Evolutionary conservation across 2,329 filamentous ascomycete genomes (phyloP).

Genomic region (Plectosphaerella cucumerina): DNA sequence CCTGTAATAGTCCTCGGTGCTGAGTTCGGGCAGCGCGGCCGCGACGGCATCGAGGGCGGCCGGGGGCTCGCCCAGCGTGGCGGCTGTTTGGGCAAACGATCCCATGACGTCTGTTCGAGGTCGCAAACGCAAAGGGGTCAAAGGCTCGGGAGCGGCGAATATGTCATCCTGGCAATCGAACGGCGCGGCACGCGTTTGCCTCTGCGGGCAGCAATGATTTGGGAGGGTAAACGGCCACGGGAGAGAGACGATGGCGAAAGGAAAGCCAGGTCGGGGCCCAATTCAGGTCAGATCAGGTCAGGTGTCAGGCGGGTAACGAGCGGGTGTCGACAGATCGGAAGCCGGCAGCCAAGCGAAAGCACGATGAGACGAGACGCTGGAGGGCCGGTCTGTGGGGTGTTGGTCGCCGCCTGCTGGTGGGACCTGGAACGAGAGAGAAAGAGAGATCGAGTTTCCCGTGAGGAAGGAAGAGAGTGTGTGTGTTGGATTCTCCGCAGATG

Average conservation of each 20-base stretch:
- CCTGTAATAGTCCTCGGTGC: conserved; percentile 31
- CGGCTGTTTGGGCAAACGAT: conserved; percentile 5
- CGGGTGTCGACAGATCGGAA: background rate
- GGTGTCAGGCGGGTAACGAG: background rate
- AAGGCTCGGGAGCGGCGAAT: background rate
- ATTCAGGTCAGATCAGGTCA: background rate
- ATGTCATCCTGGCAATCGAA: background rate
- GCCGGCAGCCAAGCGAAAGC: background rate
- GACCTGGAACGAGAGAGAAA: background rate
- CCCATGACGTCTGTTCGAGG: background rate
- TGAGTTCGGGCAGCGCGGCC: conserved; percentile 26
- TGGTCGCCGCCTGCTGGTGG: background rate
- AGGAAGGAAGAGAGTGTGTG: no score
- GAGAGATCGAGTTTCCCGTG: background rate
- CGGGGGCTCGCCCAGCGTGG: conserved; percentile 6
- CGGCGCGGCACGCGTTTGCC: no score
- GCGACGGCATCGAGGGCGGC: conserved; percentile 5
- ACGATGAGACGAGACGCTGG: background rate
- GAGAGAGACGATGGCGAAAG: background rate
- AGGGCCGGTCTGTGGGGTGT: background rate
- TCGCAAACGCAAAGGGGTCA: background rate
- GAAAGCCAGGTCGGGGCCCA: background rate
- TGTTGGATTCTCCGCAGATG: no score
- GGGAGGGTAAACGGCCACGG: background rate
- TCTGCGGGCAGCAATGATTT: no score